Percentiles rank a stretch among this genome's conserved stretches.
phyloP scores from a whole-genome alignment of 805 yeast species.

The Brettanomyces bruxellensis region DNA sequence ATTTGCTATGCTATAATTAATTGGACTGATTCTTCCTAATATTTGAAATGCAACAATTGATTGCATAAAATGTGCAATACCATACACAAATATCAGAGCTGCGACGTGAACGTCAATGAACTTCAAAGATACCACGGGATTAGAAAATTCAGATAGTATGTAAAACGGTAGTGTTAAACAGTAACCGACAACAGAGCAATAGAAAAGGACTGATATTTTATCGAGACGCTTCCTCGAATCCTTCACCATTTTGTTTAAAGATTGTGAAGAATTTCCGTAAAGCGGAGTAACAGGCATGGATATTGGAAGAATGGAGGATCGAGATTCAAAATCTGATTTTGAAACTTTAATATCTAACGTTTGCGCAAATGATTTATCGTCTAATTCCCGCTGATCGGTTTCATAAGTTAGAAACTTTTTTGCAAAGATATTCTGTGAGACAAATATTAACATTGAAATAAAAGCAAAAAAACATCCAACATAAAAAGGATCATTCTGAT shows the following conservation, averaged over 20 bases:
- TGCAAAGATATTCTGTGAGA: conserved; percentile 74
- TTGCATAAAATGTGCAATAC: conserved; percentile 61
- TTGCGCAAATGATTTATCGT: conserved; percentile 19
- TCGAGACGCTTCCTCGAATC: conserved; percentile 39
- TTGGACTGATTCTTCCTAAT: conserved; percentile 63
- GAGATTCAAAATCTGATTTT: conserved; percentile 24
- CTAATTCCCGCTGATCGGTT: conserved; percentile 4
- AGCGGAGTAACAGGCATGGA: conserved; percentile 20
- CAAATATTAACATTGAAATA: conserved; percentile 57
- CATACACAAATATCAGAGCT: conserved; percentile 46
- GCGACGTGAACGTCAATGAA: conserved; percentile 19
- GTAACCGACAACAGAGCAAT: conserved; percentile 66
- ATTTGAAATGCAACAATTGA: conserved; percentile 69
- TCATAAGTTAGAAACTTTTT: conserved; percentile 52
- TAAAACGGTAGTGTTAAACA: conserved; percentile 59
- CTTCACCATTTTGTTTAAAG: conserved; percentile 15
- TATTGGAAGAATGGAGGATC: conserved; percentile 26
- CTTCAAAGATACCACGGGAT: conserved; percentile 26
- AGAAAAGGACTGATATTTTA: conserved; percentile 61
- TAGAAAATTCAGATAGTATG: conserved; percentile 41
- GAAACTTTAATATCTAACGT: conserved; percentile 21
- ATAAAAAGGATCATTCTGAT: conserved; percentile 17
- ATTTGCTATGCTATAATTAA: conserved; percentile 72
- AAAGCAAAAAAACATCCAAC: conserved; percentile 44
- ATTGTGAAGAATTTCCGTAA: conserved; percentile 17